These are phyloP conservation scores for Taiozyma sp. DNA, from an alignment of 1,139 yeast species.

Conservation along the genomic window DNA sequence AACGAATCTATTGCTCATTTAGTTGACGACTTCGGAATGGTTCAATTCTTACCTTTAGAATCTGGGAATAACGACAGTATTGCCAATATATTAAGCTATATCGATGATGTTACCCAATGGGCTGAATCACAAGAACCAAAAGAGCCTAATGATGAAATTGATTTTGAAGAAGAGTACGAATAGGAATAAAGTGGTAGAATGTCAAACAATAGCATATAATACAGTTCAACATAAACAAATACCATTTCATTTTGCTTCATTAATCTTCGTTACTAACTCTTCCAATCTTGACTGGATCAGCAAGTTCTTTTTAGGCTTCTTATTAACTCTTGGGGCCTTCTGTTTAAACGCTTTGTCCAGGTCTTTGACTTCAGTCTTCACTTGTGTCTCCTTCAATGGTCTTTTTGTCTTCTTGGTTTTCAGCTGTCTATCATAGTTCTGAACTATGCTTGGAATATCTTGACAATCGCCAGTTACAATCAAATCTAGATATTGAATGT, in stretches of 20 bases:
- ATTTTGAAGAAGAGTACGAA: slow-evolving; percentile 40
- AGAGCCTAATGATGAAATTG: slow-evolving; percentile 82
- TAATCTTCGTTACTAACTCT: slow-evolving; percentile 17
- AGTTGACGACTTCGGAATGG: slow-evolving; percentile 98
- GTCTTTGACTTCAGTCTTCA: neutral
- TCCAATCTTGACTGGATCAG: slow-evolving; percentile 22
- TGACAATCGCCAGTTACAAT: slow-evolving; percentile 61
- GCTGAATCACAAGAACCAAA: slow-evolving; percentile 94
- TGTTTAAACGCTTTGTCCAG: neutral
- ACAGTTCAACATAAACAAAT: neutral
- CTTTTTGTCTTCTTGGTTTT: slow-evolving; percentile 1
- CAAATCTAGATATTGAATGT: slow-evolving; percentile 49
- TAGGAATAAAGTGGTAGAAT: slow-evolving; percentile 6
- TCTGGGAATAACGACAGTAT: slow-evolving; percentile 79
- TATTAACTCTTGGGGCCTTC: slow-evolving; percentile 1
- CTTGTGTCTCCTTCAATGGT: slow-evolving; percentile 1
- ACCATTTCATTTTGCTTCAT: slow-evolving; percentile 7
- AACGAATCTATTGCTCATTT: slow-evolving; percentile 82
- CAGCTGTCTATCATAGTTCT: slow-evolving; percentile 26
- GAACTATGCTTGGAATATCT: slow-evolving; percentile 33
- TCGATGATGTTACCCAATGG: slow-evolving; percentile 98
- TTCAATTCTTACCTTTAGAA: slow-evolving; percentile 88
- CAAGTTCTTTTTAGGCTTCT: slow-evolving; percentile 4
- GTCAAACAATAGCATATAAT: neutral
- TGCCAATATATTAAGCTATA: slow-evolving; percentile 79